These are phyloP conservation scores for Apodospora peruviana DNA, from an alignment of 495 filamentous ascomycete species.

Conservation along the genomic window DNA sequence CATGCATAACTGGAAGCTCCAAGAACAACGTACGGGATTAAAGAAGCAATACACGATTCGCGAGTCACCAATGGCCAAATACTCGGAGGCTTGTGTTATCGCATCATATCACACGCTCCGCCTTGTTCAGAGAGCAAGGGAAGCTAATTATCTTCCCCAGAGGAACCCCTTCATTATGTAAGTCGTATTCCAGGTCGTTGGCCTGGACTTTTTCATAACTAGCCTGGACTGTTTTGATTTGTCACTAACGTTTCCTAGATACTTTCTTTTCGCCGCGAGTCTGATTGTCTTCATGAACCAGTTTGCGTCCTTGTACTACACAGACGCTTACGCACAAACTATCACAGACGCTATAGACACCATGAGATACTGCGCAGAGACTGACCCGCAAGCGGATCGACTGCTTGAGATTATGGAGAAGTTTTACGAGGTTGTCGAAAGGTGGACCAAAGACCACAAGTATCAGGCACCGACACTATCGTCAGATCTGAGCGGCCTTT, in stretches of 20 bases:
- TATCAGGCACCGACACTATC: conserved; percentile 35
- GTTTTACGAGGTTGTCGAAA: conserved; percentile 51
- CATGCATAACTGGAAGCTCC: conserved; percentile 33
- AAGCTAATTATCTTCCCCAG: conserved; percentile 56
- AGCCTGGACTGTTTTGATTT: not conserved
- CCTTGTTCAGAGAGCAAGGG: conserved; percentile 52
- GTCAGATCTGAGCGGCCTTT: conserved; percentile 29
- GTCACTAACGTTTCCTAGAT: conserved; percentile 29
- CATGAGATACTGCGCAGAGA: conserved; percentile 54
- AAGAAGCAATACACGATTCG: conserved; percentile 20
- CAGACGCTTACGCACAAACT: conserved; percentile 47
- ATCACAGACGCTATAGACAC: conserved; percentile 56
- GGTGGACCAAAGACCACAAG: conserved; percentile 34
- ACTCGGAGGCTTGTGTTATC: conserved; percentile 65
- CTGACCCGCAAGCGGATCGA: conserved; percentile 59
- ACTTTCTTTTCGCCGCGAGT: conserved; percentile 68
- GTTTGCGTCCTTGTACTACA: conserved; percentile 58
- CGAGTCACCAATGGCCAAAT: conserved; percentile 50
- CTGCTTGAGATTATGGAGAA: conserved; percentile 59
- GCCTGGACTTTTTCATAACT: not conserved
- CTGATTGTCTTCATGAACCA: conserved; percentile 64
- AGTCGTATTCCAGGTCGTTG: conserved; percentile 12
- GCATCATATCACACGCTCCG: conserved; percentile 64
- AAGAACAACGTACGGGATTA: conserved; percentile 25
- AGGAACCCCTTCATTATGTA: conserved; percentile 65